Evolutionary conservation across 169 alveolate genomes (phyloP).

Genomic region (Amoebophrya sp.): DNA sequence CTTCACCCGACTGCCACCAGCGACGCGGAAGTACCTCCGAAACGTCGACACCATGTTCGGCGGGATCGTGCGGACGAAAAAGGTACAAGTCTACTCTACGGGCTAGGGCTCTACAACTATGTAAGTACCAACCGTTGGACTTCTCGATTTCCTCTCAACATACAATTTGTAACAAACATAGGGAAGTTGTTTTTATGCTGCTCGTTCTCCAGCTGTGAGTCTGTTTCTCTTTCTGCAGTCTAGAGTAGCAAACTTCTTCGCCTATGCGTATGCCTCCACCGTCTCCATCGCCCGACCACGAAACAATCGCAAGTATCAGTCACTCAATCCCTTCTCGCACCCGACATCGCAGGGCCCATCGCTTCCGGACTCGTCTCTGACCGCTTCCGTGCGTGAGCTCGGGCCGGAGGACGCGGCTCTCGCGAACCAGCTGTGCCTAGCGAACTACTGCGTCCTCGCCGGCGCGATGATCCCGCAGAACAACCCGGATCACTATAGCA

Average conservation of each 20-base stretch:
- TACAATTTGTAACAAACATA: too few relatives aligned
- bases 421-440: background rate
- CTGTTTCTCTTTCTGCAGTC: background rate
- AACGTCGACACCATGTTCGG: background rate
- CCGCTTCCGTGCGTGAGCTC: too few relatives aligned
- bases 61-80: background rate
- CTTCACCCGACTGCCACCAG: background rate
- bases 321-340: too few relatives aligned
- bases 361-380: too few relatives aligned
- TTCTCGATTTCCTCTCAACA: background rate
- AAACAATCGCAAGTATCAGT: background rate
- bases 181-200: background rate
- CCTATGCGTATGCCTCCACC: background rate
- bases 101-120: background rate
- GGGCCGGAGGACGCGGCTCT: background rate
- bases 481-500: background rate
- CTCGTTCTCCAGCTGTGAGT: background rate
- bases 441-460: background rate
- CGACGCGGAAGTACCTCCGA: background rate
- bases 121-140: background rate
- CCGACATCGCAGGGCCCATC: too few relatives aligned
- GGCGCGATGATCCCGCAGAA: background rate
- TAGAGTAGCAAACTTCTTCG: too few relatives aligned
- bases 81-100: background rate
- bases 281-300: background rate